Evolutionary conservation across 345 rosid genomes (phyloP), one percentile per base, ranked within the genome.

Genomic region (Odontarrhena argentea): DNA sequence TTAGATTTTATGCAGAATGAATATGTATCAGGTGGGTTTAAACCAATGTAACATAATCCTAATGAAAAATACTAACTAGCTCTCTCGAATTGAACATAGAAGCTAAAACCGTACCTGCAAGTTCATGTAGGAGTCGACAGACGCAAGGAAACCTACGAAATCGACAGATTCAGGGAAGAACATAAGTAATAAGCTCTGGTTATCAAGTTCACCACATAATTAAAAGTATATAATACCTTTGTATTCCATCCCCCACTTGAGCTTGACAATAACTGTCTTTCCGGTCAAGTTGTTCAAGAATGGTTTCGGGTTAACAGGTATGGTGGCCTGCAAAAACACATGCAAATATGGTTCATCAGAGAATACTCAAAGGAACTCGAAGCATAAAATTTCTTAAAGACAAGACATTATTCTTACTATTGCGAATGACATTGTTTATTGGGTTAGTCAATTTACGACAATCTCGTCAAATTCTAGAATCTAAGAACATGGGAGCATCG

Each of bases 71-170:
- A 34, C 9, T 9, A 47, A 22, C 13, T 1, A 71, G 46, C 38
- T 9, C 18, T 55, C 7, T 28, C 32, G 2, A 56, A 56, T 24
- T 36, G 24, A 30, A 57, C 24, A 62, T 3, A 57, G 59, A 53
- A 75, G 35, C 8, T 1, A 34, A 60, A 1, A 61, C 13, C 7
- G 42, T 18, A 87, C 96, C 96, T 92, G 96, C 74, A 92, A 74
- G 84, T 93, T 92, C 98, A 92, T 92, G 87, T 89, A 92, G 13
- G 98, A 86, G 82, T 92, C 96, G 65, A 89, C 93, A 0, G 96
- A 92, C 48, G 93, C 96, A 48, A 92, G 96, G 72, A 87, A 89
- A 60, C 96, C 98, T 92, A 78, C 28, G 37, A n/a, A 51, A 15
- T 3, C 7, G 9, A 65, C 1, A 42, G 37, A 65, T 58, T 32